phyloP scores from a whole-genome alignment of 441 rosid species.

The Geranium incanum region DNA sequence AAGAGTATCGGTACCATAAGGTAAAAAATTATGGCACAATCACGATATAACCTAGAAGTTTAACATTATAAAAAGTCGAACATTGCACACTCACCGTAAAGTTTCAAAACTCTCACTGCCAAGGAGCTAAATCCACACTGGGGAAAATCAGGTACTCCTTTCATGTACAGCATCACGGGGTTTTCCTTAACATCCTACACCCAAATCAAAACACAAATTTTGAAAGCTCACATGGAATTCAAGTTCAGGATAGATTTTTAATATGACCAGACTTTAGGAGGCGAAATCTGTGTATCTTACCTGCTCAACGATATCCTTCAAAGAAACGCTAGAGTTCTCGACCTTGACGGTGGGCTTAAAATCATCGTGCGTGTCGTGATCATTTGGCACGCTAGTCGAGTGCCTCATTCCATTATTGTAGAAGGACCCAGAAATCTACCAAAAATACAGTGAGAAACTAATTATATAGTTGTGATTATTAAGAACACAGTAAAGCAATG shows the following conservation, averaged over 20 bases:
- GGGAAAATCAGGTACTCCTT: constrained; percentile 82
- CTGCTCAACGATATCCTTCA: constrained; percentile 68
- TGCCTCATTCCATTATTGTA: constrained; percentile 38
- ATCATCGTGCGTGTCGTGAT: constrained; percentile 81
- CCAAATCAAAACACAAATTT: constrained; percentile 17
- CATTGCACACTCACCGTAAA: constrained; percentile 50
- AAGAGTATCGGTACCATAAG: constrained; percentile 3
- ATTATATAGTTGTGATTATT: background rate
- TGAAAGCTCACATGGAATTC: constrained; percentile 6
- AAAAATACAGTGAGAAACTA: constrained; percentile 18
- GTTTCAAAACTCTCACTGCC: constrained; percentile 76
- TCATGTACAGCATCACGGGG: constrained; percentile 90
- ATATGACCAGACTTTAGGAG: background rate
- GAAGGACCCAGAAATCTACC: constrained; percentile 40
- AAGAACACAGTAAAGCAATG: background rate
- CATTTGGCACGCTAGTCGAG: constrained; percentile 48
- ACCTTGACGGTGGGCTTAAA: constrained; percentile 60
- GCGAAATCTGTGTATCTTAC: constrained; percentile 24
- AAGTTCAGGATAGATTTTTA: constrained; percentile 1
- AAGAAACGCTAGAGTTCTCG: constrained; percentile 39
- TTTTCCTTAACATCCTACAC: constrained; percentile 86
- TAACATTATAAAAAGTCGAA: background rate
- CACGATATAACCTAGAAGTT: background rate
- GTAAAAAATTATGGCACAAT: constrained; percentile 6
- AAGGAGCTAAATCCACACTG: constrained; percentile 91